Evolutionary conservation across 2,329 filamentous ascomycete species (phyloP), one percentile per base, ranked within the genome.

Genomic region (Penicillium griseofulvum): DNA sequence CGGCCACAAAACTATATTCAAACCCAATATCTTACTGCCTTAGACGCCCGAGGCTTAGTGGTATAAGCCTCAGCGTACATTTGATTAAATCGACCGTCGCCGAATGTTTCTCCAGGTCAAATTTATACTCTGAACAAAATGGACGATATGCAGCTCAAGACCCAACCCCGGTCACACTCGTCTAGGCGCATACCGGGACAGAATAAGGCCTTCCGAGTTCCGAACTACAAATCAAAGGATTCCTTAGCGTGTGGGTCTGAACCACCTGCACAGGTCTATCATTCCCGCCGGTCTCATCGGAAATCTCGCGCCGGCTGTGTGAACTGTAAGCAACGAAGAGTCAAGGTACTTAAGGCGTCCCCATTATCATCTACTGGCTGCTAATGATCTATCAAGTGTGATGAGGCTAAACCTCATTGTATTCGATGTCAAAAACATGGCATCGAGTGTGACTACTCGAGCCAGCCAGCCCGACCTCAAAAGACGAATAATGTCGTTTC

Each of bases 281-380:
- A 70, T 54, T 28, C 70, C 37, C 68, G 71, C 22, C 65, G 64
- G 37, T 34, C 69, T 2, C 71, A 74, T 61, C 69, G 65, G 33
- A 73, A 73, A 57, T 74, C 71, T 37, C 65, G 70, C 16, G 61
- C 56, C 24, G 71, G 72, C 8, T 74, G 71, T 51, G 54, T 55
- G 33, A 67, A 65, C 39, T 74, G 71, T 56, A 74, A 74, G 59
- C 63, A 64, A 24, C 65, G 71, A 24, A 61, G 67, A 58, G 66
- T 74, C 34, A 74, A 74, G 64, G 70, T 73, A 68, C 19, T 19
- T 46, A 37, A 2, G n/a, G 42, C 8, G 4, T 3, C 34, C 31
- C 29, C 10, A 19, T 19, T 38, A 24, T 26, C 17, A 29, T n/a
- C 12, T 2, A 31, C 1, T 7, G n/a, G 39, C 44, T 49, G 31